Percentiles rank a stretch among this genome's conserved stretches.
phyloP scores from a whole-genome alignment of 192 early-diverging fungal genomes.

The Pilobolus umbonatus region DNA sequence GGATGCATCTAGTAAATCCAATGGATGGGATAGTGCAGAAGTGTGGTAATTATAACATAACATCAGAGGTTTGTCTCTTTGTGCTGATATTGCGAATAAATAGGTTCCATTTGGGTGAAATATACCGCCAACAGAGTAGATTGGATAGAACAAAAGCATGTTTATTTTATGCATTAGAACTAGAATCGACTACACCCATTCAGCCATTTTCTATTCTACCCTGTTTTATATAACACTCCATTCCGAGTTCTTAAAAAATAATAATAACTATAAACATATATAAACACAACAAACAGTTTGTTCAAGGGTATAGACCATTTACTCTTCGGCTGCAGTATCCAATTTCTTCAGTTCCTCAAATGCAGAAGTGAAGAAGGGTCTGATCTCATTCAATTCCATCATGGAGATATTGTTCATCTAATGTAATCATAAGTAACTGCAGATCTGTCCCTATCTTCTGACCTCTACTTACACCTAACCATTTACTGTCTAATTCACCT shows the following conservation, averaged over 20 bases:
- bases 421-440: constrained; percentile 19
- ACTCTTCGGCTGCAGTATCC: constrained; percentile 6
- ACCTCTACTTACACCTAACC: constrained; percentile 57
- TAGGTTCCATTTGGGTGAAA: constrained; percentile 46
- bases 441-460: background rate
- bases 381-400: constrained; percentile 90
- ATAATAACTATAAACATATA: background rate
- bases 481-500: constrained; percentile 53
- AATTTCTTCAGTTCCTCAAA: constrained; percentile 67
- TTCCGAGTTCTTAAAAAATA: background rate
- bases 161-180: constrained; percentile 55
- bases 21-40: constrained; percentile 61
- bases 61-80: too few species aligned
- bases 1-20: constrained; percentile 41
- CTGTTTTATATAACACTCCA: constrained; percentile 34
- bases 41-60: constrained; percentile 41
- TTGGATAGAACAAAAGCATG: constrained; percentile 48
- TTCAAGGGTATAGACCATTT: background rate
- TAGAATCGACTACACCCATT: constrained; percentile 50
- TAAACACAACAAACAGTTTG: constrained; percentile 1
- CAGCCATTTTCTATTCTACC: constrained; percentile 42
- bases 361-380: constrained; percentile 82
- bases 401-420: constrained; percentile 79
- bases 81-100: background rate
- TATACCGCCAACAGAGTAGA: constrained; percentile 39